Base-by-base conservation (phyloP, 306 rosid genomes). In the Prinsepia uniflora region DNA sequence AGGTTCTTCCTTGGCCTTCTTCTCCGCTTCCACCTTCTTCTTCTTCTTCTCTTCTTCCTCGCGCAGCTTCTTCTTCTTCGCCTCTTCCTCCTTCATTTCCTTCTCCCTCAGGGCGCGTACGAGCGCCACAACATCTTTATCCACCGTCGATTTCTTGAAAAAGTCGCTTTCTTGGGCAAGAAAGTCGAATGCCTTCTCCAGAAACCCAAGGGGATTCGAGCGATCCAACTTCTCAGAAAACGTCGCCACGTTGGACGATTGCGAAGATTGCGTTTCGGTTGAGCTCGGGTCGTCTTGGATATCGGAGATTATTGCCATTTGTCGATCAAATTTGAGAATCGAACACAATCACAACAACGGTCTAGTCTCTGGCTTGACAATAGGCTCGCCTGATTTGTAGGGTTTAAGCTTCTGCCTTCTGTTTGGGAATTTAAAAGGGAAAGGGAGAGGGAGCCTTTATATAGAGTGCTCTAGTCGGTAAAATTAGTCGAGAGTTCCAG, bases 301-400 rank as follows among this genome's bases (percentile, higher is more conserved):
- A 12, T 91, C 96, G 7, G 97, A 86, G 80, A 91, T 86, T 19
- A 88, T 88, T 49, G 97, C 97, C 97, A 91, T 91, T 1, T 72
- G 10, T 46, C 12, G 46, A 15, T 10, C 10, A 71, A 36, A 71
- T 36, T 71, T 1, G 56, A 17, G 65, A 56, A 14, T 61, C 5
- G 1, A n/a, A 34, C 13, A 46, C 10, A 9, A 30, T 1, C 36
- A 30, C 36, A 30, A 30, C 36, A 30, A 30, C 2, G 4, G 36
- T 30, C 49, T 46, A 9, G 40, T 11, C 62, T 13, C 40, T n/a
- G 18, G 64, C 34, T 59, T 59, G 19, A 24, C 30, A 24, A 24
- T 24, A 10, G 2, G 39, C 14, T 24, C 30, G 61, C 9, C 36
- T 1, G 5, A 13, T n/a, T 18, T 56, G 61, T 68, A 70, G 73